A percentile compares a stretch with the other conserved stretches of the same genome.
Conservation (phyloP, 2,329 filamentous ascomycete species). For the Trematosphaeria pertusa region DNA sequence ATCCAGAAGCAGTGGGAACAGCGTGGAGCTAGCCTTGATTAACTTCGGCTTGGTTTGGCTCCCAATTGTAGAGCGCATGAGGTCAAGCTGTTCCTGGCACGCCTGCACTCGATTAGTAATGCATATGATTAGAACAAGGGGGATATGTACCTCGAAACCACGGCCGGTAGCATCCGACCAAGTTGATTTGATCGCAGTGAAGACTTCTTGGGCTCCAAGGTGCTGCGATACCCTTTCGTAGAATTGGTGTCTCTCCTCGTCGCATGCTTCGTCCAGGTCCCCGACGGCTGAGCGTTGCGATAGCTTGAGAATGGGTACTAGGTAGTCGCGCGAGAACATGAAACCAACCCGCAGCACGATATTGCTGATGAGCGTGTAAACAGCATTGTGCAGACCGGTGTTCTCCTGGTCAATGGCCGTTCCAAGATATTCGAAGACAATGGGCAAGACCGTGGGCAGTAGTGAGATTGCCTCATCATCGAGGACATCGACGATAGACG, state of each 20-base stretch:
- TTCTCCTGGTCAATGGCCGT: conserved; percentile 64
- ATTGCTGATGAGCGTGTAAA: conserved; percentile 79
- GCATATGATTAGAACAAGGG: neutral
- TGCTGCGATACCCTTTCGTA: conserved; percentile 77
- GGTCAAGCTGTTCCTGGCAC: conserved; percentile 70
- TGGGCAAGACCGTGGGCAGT: conserved; percentile 76
- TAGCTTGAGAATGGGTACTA: conserved; percentile 74
- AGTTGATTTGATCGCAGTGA: conserved; percentile 74
- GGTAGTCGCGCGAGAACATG: conserved; percentile 79
- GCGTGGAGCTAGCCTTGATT: conserved; percentile 72
- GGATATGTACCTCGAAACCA: conserved; percentile 66
- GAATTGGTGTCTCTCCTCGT: conserved; percentile 71
- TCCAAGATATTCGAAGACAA: conserved; percentile 73
- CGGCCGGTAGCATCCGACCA: conserved; percentile 70
- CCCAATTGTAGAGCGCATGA: conserved; percentile 75
- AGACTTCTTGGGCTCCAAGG: conserved; percentile 77
- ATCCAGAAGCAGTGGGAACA: conserved; percentile 69
- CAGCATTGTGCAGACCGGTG: conserved; percentile 77
- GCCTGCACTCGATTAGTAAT: conserved; percentile 56
- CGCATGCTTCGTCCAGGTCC: conserved; percentile 66
- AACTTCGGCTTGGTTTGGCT: conserved; percentile 79
- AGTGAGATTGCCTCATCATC: conserved; percentile 86
- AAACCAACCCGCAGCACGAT: conserved; percentile 85
- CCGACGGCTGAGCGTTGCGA: conserved; percentile 75
- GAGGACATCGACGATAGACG: conserved; percentile 87